Base-by-base conservation (phyloP, 2,329 filamentous ascomycete genomes). In the Laburnicola sp. region DNA sequence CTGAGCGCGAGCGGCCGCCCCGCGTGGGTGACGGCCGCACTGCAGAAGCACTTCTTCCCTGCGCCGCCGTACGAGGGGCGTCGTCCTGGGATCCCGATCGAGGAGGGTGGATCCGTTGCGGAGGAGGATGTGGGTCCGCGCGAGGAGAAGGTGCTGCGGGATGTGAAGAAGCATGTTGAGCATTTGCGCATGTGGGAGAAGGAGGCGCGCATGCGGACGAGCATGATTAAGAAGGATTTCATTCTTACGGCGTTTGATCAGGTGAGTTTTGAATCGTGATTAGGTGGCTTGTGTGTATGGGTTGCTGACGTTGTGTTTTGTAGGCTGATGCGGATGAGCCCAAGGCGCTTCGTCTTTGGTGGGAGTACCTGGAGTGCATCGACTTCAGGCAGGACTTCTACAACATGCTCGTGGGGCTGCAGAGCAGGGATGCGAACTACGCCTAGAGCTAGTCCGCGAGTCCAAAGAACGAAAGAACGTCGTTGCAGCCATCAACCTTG, bases 321-420 rank as follows among this genome's bases (percentile, higher is more conserved):
- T 31, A 71, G 59, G 67, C 71, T 31, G 76, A 78, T 60, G 63
- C 66, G 1, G 75, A 71, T 32, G 61, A 69, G 4, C 65, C 69
- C 8, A 70, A 71, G 0, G 75, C 75, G 4, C 62, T 79, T 6
- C 66, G 77, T 16, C 68, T 79, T 23, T 77, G 72, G 72, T 78
- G 74, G 73, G 76, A 79, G 62, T 79, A 79, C 44, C 64, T 79
- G 26, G 57, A 77, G 59, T 79, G 75, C 50, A 65, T 74, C 2
- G 63, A 65, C 10, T 79, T 70, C 62, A 74, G 76, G 40, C 46
- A 54, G 8, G 67, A 66, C 2, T 76, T 79, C 63, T 78, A 78
- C 53, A 58, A 72, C 3, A 63, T 70, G 59, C 65, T 79, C 6
- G 70, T 74, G 16, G 25, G 22, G 36, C 46, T 48, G 28, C 46